phyloP scores from a whole-genome alignment of 257 asterid species.

The Solanum bulbocastanum region DNA sequence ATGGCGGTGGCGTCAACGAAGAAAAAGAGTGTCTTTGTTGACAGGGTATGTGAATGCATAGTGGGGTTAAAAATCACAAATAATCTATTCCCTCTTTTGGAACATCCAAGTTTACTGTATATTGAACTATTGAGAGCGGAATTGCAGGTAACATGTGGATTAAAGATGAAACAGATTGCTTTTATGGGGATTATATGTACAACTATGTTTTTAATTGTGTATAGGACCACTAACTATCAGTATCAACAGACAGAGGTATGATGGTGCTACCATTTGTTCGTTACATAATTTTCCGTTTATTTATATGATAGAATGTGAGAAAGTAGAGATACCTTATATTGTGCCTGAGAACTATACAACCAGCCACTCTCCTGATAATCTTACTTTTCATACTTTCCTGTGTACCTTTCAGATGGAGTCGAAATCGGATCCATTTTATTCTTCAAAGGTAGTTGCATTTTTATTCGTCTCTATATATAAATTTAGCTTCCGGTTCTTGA shows the following conservation, averaged over 20 bases:
- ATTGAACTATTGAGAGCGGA: background rate
- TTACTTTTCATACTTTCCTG: background rate
- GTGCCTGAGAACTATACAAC: background rate
- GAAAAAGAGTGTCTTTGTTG: background rate
- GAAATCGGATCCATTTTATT: slow-evolving; percentile 23
- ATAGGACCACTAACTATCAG: slow-evolving; percentile 61
- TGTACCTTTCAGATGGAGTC: slow-evolving; percentile 43
- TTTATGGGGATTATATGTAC: slow-evolving; percentile 50
- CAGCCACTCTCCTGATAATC: background rate
- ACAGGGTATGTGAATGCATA: background rate
- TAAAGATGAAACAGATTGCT: slow-evolving; percentile 54
- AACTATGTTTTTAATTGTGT: slow-evolving; percentile 42
- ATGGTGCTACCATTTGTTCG: background rate
- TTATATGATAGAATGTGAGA: background rate
- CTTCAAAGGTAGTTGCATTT: slow-evolving; percentile 27
- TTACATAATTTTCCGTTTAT: background rate
- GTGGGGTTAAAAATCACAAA: background rate
- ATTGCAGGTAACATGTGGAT: slow-evolving; percentile 38
- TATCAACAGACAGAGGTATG: slow-evolving; percentile 56
- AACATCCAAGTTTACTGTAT: background rate
- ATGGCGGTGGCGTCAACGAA: background rate
- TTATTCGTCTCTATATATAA: background rate
- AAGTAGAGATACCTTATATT: background rate
- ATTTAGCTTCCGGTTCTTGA: background rate
- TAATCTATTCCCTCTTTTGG: background rate